Conservation (phyloP, 768 basidiomycete species). For the Russula abietina region DNA sequence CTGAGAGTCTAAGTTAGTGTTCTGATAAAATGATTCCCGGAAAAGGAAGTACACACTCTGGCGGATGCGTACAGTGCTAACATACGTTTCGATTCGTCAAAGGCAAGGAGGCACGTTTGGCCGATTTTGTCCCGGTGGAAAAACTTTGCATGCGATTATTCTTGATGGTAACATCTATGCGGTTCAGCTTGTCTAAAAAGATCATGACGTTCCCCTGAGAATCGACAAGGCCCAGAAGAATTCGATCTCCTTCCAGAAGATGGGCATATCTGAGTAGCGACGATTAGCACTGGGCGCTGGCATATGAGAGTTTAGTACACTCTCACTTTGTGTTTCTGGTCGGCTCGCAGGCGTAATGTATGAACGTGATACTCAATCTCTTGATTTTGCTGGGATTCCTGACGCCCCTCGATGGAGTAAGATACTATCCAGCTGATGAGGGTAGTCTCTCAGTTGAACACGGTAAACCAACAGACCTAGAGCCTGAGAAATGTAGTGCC, state of each 20-base stretch:
- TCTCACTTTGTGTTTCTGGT: slow-evolving; percentile 19
- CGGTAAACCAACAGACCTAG: background rate
- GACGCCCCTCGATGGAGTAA: slow-evolving; percentile 12
- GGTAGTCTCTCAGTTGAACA: background rate
- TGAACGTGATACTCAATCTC: slow-evolving; percentile 14
- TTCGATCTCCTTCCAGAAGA: slow-evolving; percentile 18
- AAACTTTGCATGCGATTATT: slow-evolving; percentile 1
- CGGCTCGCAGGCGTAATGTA: slow-evolving; percentile 6
- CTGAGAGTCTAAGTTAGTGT: slow-evolving; percentile 11
- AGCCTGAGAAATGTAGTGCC: background rate
- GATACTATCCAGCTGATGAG: background rate
- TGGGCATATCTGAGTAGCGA: slow-evolving; percentile 12
- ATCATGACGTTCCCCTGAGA: slow-evolving; percentile 14
- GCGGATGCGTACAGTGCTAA: slow-evolving; percentile 41
- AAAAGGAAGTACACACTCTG: slow-evolving; percentile 33
- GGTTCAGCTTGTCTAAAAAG: slow-evolving; percentile 11
- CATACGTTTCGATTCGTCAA: slow-evolving; percentile 48
- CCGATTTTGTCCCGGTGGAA: slow-evolving; percentile 47
- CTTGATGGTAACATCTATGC: slow-evolving; percentile 8
- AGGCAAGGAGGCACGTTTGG: slow-evolving; percentile 40
- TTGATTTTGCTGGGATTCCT: slow-evolving; percentile 14
- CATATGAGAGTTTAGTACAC: no score
- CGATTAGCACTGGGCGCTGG: background rate
- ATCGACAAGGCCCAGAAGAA: slow-evolving; percentile 17
- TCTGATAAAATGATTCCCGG: no score